phyloP scores from a whole-genome alignment of 306 rosid species.

The Quercus ilex region DNA sequence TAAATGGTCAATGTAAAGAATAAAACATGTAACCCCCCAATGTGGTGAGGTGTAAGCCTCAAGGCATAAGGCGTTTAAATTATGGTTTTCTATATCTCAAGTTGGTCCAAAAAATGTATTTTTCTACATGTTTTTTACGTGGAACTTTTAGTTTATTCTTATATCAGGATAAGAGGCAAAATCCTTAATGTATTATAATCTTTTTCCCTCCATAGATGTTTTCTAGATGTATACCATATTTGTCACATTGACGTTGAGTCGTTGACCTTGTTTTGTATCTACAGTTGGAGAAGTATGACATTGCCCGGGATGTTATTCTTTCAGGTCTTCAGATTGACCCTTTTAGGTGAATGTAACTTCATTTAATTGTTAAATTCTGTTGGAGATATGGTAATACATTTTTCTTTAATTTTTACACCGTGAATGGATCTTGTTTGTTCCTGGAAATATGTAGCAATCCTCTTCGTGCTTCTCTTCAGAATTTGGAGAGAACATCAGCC shows the following conservation, averaged over 20 bases:
- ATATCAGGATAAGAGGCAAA: not conserved
- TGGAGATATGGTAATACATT: not conserved
- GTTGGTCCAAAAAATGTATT: not conserved
- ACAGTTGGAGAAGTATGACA: conserved; percentile 87
- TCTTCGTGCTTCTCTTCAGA: conserved; percentile 65
- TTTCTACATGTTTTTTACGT: not conserved
- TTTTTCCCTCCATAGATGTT: not conserved
- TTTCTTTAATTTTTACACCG: not conserved
- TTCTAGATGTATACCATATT: not conserved
- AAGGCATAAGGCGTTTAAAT: not conserved
- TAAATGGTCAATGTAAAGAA: not conserved
- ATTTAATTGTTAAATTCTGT: not conserved
- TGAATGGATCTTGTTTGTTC: conserved; percentile 24
- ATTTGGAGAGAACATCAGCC: conserved; percentile 53
- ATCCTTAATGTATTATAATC: conserved; percentile 6
- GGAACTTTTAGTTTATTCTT: not conserved
- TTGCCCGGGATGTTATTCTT: conserved; percentile 81
- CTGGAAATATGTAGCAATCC: conserved; percentile 55
- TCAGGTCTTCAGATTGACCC: conserved; percentile 91
- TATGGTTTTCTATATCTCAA: not conserved
- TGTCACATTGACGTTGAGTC: not conserved
- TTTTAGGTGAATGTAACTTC: conserved; percentile 56
- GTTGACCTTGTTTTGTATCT: conserved; percentile 23
- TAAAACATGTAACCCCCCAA: not conserved
- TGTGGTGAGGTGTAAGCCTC: not conserved